These are phyloP conservation scores for Pilatotrama ljubarskyi DNA, from an alignment of 768 basidiomycete genomes.

Conservation along the genomic window DNA sequence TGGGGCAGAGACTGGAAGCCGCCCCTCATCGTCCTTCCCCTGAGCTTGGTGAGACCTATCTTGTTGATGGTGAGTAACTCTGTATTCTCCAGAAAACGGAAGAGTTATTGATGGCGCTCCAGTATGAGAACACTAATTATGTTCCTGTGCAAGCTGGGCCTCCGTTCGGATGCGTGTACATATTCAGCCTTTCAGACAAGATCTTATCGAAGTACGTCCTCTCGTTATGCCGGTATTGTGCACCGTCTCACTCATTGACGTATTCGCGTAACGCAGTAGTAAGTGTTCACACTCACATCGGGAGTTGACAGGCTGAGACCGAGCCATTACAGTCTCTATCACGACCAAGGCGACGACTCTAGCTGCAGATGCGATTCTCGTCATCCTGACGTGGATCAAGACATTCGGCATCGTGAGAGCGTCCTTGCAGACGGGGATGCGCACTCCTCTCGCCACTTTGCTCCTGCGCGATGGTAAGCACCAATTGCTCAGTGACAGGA, in stretches of 20 bases:
- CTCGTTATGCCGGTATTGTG: neutral
- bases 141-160: conserved; percentile 10
- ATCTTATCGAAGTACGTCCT: neutral
- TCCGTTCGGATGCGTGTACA: conserved; percentile 14
- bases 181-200: neutral
- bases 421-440: neutral
- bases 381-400: conserved; percentile 17
- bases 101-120: neutral
- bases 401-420: neutral
- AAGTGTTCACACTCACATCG: neutral
- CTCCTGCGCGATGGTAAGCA: conserved; percentile 13
- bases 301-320: too few relatives aligned
- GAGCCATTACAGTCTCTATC: neutral
- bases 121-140: conserved; percentile 7
- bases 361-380: conserved; percentile 2
- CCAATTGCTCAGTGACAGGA: too few relatives aligned
- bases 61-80: conserved; percentile 5
- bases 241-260: neutral
- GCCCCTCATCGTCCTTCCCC: neutral
- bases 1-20: conserved; percentile 21
- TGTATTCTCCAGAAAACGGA: neutral
- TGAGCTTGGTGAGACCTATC: conserved; percentile 6
- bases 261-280: too few relatives aligned
- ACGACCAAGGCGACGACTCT: neutral
- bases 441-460: conserved; percentile 5